phyloP scores from a whole-genome alignment of 306 rosid genomes.

The Cucumis sativus region DNA sequence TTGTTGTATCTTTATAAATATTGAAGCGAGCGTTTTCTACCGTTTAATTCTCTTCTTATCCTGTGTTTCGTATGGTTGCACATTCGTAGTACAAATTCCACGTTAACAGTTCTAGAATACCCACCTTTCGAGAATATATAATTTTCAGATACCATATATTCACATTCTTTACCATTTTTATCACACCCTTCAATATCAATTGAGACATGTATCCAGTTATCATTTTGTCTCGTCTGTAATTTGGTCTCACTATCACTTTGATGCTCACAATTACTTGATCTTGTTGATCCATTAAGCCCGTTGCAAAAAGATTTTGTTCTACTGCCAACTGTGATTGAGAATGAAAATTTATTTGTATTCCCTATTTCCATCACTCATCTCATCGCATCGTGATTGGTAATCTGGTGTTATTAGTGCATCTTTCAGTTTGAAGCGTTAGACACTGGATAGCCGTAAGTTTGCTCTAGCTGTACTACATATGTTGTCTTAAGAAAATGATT shows the following conservation, averaged over 20 bases:
- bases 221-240: neutral
- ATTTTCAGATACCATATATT: neutral
- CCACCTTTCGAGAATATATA: neutral
- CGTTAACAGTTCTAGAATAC: neutral
- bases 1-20: neutral
- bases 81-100: neutral
- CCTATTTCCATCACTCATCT: neutral
- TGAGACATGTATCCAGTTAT: neutral
- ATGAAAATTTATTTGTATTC: neutral
- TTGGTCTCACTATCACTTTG: neutral
- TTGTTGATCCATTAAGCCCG: neutral
- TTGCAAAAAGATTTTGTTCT: neutral
- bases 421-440: neutral
- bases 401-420: neutral
- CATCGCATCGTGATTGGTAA: neutral
- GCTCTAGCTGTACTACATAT: neutral
- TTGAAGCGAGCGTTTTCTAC: neutral
- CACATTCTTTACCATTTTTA: neutral
- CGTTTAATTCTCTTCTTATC: neutral
- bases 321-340: neutral
- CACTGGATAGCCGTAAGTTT: neutral
- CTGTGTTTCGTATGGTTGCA: neutral
- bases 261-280: neutral
- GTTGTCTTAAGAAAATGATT: neutral
- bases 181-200: neutral